These are phyloP conservation scores for Ganoderma sp. DNA, from an alignment of 1,284 basidiomycete genomes.

Conservation along the genomic window DNA sequence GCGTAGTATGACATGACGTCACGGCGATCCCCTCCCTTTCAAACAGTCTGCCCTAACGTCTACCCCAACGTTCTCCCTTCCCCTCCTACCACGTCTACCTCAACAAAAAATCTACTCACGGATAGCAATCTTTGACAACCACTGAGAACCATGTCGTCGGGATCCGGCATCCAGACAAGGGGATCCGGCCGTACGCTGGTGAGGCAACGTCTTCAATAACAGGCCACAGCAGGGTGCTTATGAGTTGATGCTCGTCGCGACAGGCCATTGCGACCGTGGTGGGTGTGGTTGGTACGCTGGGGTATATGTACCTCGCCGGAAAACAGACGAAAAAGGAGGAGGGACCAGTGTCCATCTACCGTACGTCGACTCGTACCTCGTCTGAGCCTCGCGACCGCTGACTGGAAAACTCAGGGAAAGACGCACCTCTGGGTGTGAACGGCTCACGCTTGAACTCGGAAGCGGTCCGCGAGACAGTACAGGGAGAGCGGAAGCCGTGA, in stretches of 20 bases:
- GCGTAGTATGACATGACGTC: not conserved
- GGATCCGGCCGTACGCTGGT: constrained; percentile 26
- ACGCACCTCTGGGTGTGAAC: constrained; percentile 15
- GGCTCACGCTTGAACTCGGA: constrained; percentile 29
- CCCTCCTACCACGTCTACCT: not conserved
- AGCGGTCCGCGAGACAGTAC: constrained; percentile 30
- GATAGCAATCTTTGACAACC: not conserved
- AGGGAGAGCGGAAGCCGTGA: constrained; percentile 33
- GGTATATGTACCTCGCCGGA: constrained; percentile 40
- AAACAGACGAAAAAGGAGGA: constrained; percentile 38
- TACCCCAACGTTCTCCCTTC: not conserved
- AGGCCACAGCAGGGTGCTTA: not conserved
- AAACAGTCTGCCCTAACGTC: not conserved
- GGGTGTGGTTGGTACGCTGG: constrained; percentile 35
- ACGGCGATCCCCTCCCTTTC: not conserved
- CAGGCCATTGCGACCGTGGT: constrained; percentile 37
- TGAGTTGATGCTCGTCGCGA: not conserved
- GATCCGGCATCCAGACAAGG: constrained; percentile 20
- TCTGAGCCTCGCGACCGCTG: not conserved
- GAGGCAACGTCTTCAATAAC: not conserved
- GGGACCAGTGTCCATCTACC: constrained; percentile 38
- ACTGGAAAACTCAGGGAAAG: constrained; percentile 16
- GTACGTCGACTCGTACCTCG: constrained; percentile 27
- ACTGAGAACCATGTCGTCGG: not conserved
- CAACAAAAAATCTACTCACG: not conserved